phyloP scores from a whole-genome alignment of 257 asterid genomes.

The Penstemon barbatus region DNA sequence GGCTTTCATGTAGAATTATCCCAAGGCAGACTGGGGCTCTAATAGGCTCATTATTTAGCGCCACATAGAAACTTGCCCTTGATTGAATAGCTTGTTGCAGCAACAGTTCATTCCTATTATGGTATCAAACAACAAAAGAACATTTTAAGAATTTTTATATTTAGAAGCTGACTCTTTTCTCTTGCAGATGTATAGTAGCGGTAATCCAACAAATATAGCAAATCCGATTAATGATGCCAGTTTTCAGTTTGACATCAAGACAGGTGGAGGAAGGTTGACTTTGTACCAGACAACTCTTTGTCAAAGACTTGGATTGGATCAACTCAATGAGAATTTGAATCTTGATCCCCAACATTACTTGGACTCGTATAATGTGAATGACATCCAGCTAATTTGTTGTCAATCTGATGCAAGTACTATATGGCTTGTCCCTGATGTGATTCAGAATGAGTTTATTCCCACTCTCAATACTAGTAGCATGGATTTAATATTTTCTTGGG shows the following conservation, averaged over 20 bases:
- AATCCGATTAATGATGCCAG: conserved; percentile 93
- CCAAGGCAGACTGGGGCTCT: no score
- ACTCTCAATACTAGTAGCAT: conserved; percentile 53
- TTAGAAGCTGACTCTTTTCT: conserved; percentile 23
- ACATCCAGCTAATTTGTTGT: conserved; percentile 92
- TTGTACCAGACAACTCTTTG: conserved; percentile 90
- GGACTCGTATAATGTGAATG: conserved; percentile 64
- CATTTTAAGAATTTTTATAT: no score
- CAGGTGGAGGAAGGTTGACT: conserved; percentile 75
- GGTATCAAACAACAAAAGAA: no score
- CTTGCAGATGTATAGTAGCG: conserved; percentile 95
- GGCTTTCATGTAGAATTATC: no score
- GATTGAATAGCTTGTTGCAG: no score
- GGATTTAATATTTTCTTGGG: conserved; percentile 85
- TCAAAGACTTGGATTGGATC: conserved; percentile 68
- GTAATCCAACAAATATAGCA: conserved; percentile 96
- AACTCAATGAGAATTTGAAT: conserved; percentile 38
- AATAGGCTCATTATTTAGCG: no score
- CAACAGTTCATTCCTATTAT: no score
- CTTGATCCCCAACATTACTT: conserved; percentile 73
- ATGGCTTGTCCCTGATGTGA: conserved; percentile 90
- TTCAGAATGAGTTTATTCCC: conserved; percentile 66
- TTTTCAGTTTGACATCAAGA: conserved; percentile 85
- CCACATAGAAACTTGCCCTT: no score
- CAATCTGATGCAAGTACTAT: conserved; percentile 82